Evolutionary conservation across 305 asterid species (phyloP).

Genomic region (Solanum hybrid): DNA sequence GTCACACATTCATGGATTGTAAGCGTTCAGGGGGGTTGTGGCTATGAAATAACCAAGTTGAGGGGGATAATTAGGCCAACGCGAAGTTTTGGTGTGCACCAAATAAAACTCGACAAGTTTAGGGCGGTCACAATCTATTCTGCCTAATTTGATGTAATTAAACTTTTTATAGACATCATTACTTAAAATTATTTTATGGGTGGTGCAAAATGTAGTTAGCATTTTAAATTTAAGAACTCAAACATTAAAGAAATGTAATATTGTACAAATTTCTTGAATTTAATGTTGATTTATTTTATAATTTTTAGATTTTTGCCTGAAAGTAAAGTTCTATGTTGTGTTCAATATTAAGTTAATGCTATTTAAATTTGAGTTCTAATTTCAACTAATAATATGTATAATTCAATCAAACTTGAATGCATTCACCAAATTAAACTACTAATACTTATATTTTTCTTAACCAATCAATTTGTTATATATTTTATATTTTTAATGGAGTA

Average conservation of each 20-base stretch:
- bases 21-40: not conserved
- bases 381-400: not conserved
- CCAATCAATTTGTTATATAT: not conserved
- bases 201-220: not conserved
- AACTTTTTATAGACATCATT: not conserved
- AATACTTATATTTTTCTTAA: not conserved
- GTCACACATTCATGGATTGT: not conserved
- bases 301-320: not conserved
- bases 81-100: not conserved
- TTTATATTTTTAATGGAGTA: not conserved
- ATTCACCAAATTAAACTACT: not conserved
- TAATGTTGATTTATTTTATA: not conserved
- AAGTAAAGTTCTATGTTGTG: not conserved
- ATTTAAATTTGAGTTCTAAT: not conserved
- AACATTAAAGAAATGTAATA: not conserved
- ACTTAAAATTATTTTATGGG: not conserved
- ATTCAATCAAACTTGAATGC: not conserved
- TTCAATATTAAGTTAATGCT: not conserved
- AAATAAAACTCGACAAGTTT: not conserved
- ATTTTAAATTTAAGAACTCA: not conserved
- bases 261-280: not conserved
- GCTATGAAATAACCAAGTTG: not conserved
- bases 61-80: not conserved
- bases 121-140: not conserved
- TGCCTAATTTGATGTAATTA: not conserved